Evolutionary conservation across 2,329 filamentous ascomycete genomes (phyloP), one percentile per base, ranked within the genome.

Genomic region (Epichloe gansuensis): DNA sequence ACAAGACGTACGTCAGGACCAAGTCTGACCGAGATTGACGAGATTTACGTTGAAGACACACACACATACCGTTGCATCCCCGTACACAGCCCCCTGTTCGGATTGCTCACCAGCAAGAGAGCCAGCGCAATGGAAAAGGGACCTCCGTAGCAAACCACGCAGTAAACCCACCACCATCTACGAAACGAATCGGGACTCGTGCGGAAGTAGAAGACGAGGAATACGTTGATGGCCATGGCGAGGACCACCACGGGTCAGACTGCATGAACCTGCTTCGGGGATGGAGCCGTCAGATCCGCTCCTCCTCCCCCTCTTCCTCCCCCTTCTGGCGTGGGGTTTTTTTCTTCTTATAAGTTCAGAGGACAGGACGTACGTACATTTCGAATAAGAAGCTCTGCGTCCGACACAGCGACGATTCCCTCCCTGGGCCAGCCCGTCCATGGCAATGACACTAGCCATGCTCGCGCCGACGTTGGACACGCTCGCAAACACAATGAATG

Each of bases 181-280:
- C 78, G 76, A 61, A 90, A 89, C 50, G 85, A 82, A 7, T 83
- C 83, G 0, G 78, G 77, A 46, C 73, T 79, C 47, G 75, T 73
- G n/a, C 75, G 72, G 58, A 75, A 76, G 66, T 81, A 82, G 63
- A 82, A 82, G 54, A 82, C 78, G 50, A 91, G 75, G 60, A 85
- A 87, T 56, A 91, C 87, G 61, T 91, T 93, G 62, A 85, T 74
- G 3, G 87, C 86, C 87, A 93, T 91, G 57, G 85, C 85, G 51
- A 90, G 78, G 85, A 86, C 86, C 83, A 90, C 69, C 86, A 77
- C 0, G 83, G 81, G 66, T 88, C 85, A 5, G 83, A 85, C 58
- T 85, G 83, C 79, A 87, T 85, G 65, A 88, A 89, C 80, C 83
- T 31, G 28, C 28, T 31, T 31, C 28, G 8, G 28, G 28, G 9